Evolutionary conservation across 2,329 filamentous ascomycete species (phyloP), one percentile per base, ranked within the genome.

Genomic region (Aspergillus sergii): DNA sequence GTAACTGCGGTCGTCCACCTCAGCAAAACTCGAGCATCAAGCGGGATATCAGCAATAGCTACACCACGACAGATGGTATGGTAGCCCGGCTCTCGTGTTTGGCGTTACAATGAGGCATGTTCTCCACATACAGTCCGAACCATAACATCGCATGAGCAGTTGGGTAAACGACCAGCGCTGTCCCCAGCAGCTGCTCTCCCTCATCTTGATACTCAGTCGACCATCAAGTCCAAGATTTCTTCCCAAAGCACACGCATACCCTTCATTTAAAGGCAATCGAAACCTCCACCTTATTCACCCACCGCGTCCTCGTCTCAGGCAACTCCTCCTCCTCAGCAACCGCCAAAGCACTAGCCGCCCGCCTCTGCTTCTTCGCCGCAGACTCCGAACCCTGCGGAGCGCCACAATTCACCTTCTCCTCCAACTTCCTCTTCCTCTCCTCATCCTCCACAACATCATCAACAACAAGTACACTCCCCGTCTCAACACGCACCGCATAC

Each of bases 401-500:
- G 9, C 32, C 63, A 30, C 64, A 67, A 48, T 56, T 59, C 36
- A 71, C 67, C 39, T 68, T 58, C 59, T 75, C 67, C 60, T 68
- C 69, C 55, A 71, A 39, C 48, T 64, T 62, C 48, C 71, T 60
- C 63, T 75, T 73, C 48, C 66, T 67, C 57, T 72, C 71, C 54
- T 75, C 75, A 54, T 78, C 74, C 58, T 79, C 77, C 34, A 83
- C 80, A 59, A 89, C 81, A 79, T 89, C 87, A 78, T 89, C 87
- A 60, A 89, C 82, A 51, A 85, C 85, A 60, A 81, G 75, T 54
- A 87, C 83, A 72, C 78, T 86, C 30, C 86, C 86, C 65, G 85
- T 86, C 70, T 80, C 81, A 45, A 89, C 75, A 55, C 75, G 77
- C 4, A 88, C 84, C 8, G 69, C 71, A 72, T 82, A 88, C 64